Base-by-base conservation (phyloP, 805 yeast genomes). In the Candida sonorensis region DNA sequence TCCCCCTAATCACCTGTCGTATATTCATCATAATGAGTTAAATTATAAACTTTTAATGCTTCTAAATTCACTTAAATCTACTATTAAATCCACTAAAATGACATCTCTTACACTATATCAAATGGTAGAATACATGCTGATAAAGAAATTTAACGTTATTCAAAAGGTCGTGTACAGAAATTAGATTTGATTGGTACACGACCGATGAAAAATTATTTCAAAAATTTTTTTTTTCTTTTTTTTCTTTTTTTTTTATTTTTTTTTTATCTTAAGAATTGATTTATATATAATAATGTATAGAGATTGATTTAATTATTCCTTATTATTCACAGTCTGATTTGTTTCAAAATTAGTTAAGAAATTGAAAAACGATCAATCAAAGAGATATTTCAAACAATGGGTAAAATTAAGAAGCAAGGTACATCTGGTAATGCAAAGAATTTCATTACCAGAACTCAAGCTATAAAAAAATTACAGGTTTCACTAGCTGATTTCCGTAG, bases 401-500 rank as follows among this genome's bases (percentile, higher is more conserved):
- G 71, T 61, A 73, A 72, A 63, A 77, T 85, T 46, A 81, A 81
- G 70, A 86, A 78, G 79, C 87, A 71, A 66, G 85, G 87, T 48
- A 69, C 81, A 40, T 61, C 79, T 33, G 97, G 97, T 60, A 85
- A 84, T 49, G 95, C 96, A 41, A 84, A 80, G 64, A 84, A 86
- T 61, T 92, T 81, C 62, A 72, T 92, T 54, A 88, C 97, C 28
- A 75, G 98, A 62, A 81, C 96, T 1, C 96, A 86, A 59, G 98
- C 98, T 5, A 81, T 92, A 30, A 79, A 81, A 61, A 86, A 81
- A 56, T 67, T 92, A 41, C 98, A 92, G 62, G 81, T 92, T 18
- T 82, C 97, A 3, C 69, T 92, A 30, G 97, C 97, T 10, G 98
- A 92, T 63, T 92, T 92, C 74, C 78, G 95, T 64, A 77, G 98